These are phyloP conservation scores for Vanrija sp. DNA, from an alignment of 1,284 basidiomycete species.

Conservation along the genomic window DNA sequence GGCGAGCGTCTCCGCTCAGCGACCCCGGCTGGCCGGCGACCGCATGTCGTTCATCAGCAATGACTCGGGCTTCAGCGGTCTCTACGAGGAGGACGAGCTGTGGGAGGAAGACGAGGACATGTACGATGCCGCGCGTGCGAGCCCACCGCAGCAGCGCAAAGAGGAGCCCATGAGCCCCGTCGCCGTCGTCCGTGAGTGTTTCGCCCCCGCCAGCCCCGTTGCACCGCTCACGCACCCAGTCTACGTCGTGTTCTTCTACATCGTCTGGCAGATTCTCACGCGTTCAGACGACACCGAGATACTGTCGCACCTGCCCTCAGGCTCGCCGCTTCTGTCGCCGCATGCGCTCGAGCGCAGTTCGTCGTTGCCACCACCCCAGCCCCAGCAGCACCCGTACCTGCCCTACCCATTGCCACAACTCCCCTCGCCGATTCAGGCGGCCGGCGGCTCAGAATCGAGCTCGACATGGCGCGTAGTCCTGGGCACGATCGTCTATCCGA, in stretches of 20 bases:
- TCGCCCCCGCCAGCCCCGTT: not conserved
- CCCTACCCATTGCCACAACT: conserved; percentile 33
- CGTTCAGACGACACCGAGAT: conserved; percentile 42
- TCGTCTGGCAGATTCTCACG: conserved; percentile 44
- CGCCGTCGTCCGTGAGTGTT: conserved; percentile 38
- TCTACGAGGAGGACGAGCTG: not conserved
- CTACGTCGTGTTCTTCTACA: conserved; percentile 41
- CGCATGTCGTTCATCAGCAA: conserved; percentile 5
- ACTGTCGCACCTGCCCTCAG: conserved; percentile 29
- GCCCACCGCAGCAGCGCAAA: conserved; percentile 6
- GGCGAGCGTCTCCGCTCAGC: not conserved
- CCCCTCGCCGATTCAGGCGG: conserved; percentile 1
- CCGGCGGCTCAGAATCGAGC: conserved; percentile 1
- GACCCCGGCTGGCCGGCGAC: not conserved
- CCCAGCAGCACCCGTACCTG: conserved; percentile 12
- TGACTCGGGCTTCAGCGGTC: not conserved
- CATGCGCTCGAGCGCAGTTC: conserved; percentile 1
- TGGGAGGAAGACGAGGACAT: conserved; percentile 1
- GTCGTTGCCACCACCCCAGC: conserved; percentile 1
- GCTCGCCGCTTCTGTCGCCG: conserved; percentile 18
- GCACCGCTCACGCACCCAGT: conserved; percentile 18
- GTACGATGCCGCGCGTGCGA: not conserved
- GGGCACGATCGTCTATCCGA: conserved; percentile 30
- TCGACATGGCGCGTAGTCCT: conserved; percentile 24
- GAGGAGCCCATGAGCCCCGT: conserved; percentile 44